A percentile compares a stretch with the other conserved stretches of the same genome.
phyloP scores from a whole-genome alignment of 1,139 yeast genomes.

The Candida sanyaensis region DNA sequence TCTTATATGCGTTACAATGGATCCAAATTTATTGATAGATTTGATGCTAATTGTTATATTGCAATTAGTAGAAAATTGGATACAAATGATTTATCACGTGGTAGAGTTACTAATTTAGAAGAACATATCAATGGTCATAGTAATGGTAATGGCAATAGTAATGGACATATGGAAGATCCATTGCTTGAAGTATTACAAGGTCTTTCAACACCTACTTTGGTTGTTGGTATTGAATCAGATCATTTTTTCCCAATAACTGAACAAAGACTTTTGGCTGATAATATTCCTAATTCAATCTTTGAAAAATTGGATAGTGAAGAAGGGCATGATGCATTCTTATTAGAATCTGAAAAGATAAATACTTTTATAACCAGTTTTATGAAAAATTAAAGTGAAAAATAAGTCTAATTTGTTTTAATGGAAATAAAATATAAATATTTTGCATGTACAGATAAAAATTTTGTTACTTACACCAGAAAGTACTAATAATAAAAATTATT shows the following conservation, averaged over 20 bases:
- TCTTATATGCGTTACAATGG: conserved; percentile 94
- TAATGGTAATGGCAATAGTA: conserved; percentile 3
- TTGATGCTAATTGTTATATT: conserved; percentile 96
- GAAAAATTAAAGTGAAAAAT: background rate
- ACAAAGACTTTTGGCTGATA: conserved; percentile 78
- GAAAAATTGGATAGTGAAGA: conserved; percentile 87
- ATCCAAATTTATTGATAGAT: conserved; percentile 80
- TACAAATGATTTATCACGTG: conserved; percentile 91
- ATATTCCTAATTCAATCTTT: conserved; percentile 69
- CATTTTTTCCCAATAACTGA: conserved; percentile 92
- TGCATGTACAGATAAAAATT: no score
- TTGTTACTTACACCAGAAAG: no score
- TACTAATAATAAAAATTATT: no score
- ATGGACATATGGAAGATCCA: conserved; percentile 31
- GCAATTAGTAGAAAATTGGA: conserved; percentile 91
- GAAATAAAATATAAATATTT: no score
- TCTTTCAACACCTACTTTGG: conserved; percentile 71
- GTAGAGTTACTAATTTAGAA: conserved; percentile 43
- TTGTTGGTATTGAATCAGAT: conserved; percentile 89
- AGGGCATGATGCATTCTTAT: conserved; percentile 94
- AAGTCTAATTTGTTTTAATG: no score
- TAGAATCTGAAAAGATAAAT: conserved; percentile 86
- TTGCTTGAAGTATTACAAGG: conserved; percentile 47
- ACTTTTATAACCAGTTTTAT: conserved; percentile 1
- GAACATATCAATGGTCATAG: conserved; percentile 21